Evolutionary conservation across 2,329 filamentous ascomycete genomes (phyloP).

Genomic region (Diaporthe ampelina): DNA sequence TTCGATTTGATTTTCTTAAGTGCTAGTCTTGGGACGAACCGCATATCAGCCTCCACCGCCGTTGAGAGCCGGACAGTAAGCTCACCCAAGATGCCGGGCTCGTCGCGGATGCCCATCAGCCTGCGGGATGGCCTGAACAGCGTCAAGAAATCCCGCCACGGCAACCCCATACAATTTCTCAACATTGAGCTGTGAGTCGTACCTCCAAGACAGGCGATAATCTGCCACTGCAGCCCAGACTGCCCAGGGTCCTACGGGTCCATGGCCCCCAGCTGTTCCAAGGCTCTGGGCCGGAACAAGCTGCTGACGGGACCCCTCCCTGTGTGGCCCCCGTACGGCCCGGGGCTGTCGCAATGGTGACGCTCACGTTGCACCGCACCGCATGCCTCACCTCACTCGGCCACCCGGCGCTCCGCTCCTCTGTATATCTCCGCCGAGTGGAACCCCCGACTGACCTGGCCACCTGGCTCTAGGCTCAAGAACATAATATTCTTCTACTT

Average conservation of each 20-base stretch:
- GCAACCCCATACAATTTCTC: conserved; percentile 69
- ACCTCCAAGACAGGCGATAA: not conserved
- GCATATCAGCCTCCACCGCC: not conserved
- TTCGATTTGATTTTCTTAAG: not conserved
- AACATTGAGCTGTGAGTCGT: conserved; percentile 77
- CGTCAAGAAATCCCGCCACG: conserved; percentile 70
- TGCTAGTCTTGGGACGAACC: not conserved
- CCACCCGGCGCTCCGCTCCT: not conserved
- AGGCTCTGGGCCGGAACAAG: not conserved
- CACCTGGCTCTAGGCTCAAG: conserved; percentile 70
- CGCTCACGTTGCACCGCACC: not conserved
- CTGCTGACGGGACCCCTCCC: conserved; percentile 12
- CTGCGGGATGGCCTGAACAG: conserved; percentile 75
- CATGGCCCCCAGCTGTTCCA: not conserved
- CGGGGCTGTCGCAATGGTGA: not conserved
- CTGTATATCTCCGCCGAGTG: not conserved
- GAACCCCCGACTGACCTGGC: not conserved
- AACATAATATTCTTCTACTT: conserved; percentile 94
- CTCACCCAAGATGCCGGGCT: conserved; percentile 68
- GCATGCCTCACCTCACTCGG: conserved; percentile 7
- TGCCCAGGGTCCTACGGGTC: not conserved
- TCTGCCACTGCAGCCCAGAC: conserved; percentile 2
- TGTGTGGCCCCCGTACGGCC: not conserved
- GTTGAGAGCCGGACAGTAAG: not conserved
- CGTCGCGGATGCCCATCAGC: conserved; percentile 79